Evolutionary conservation across 352 stramenopile genomes (phyloP).

Genomic region (Phytophthora nicotianae): DNA sequence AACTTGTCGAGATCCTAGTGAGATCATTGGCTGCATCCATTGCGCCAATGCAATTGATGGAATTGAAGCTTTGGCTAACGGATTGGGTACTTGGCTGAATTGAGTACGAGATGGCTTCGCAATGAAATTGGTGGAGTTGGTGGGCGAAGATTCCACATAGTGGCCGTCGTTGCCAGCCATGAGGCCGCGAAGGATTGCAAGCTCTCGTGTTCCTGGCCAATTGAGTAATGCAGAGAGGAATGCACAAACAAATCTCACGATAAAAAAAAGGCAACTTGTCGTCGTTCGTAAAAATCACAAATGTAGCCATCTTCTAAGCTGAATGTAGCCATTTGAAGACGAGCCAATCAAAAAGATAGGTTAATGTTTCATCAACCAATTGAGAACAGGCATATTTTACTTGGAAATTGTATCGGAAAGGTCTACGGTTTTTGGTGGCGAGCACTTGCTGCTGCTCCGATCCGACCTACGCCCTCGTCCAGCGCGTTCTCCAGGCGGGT

Average conservation of each 20-base stretch:
- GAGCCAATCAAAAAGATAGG: neutral
- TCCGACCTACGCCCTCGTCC: neutral
- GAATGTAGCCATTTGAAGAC: neutral
- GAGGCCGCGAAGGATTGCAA: neutral
- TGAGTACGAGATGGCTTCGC: neutral
- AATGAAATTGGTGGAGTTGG: slow-evolving; percentile 4
- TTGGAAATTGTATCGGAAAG: neutral
- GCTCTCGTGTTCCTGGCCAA: neutral
- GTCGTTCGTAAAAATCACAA: neutral
- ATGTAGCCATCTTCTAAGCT: neutral
- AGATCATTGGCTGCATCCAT: slow-evolving; percentile 47
- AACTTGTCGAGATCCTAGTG: slow-evolving; percentile 26
- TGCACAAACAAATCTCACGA: slow-evolving; percentile 3
- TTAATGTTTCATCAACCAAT: neutral
- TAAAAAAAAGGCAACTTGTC: neutral
- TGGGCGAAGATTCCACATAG: slow-evolving; percentile 16
- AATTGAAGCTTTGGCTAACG: slow-evolving; percentile 40
- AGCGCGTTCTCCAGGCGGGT: slow-evolving; percentile 11
- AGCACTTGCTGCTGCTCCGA: slow-evolving; percentile 3
- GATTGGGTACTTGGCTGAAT: slow-evolving; percentile 35
- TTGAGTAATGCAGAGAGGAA: slow-evolving; percentile 3
- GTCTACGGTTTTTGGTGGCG: slow-evolving; percentile 8
- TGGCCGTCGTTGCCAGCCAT: slow-evolving; percentile 4
- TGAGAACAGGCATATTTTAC: neutral
- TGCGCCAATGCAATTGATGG: slow-evolving; percentile 34